phyloP scores from a whole-genome alignment of 2,329 filamentous ascomycete species.

The Fonsecaea nubica region DNA sequence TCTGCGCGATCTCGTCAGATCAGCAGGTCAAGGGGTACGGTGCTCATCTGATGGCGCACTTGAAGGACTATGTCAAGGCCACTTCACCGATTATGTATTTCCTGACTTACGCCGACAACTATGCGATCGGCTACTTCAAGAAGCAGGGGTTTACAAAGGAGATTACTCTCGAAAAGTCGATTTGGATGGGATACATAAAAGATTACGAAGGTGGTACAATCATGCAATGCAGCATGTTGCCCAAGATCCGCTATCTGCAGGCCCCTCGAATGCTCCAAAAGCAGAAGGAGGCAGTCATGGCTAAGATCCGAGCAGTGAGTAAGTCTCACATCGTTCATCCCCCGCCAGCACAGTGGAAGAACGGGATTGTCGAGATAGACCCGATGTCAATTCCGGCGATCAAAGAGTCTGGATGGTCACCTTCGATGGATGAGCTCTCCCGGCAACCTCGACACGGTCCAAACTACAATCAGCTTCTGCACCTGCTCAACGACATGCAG shows the following conservation, averaged over 20 bases:
- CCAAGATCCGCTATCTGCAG: slow-evolving; percentile 92
- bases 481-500: slow-evolving; percentile 92
- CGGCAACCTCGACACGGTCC: slow-evolving; percentile 94
- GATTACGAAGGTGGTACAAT: slow-evolving; percentile 99
- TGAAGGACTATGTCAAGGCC: slow-evolving; percentile 98
- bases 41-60: slow-evolving; percentile 94
- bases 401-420: slow-evolving; percentile 90
- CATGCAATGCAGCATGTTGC: slow-evolving; percentile 99
- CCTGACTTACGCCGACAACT: slow-evolving; percentile 97
- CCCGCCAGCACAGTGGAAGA: slow-evolving; percentile 85
- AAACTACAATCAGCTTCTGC: slow-evolving; percentile 92
- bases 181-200: slow-evolving; percentile 99
- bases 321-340: slow-evolving; percentile 86
- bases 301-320: slow-evolving; percentile 91
- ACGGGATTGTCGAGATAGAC: slow-evolving; percentile 75
- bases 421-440: slow-evolving; percentile 96
- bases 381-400: slow-evolving; percentile 87
- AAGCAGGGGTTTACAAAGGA: slow-evolving; percentile 99
- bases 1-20: slow-evolving; percentile 95
- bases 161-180: slow-evolving; percentile 84
- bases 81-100: slow-evolving; percentile 98
- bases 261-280: slow-evolving; percentile 92
- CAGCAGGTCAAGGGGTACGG: slow-evolving; percentile 99
- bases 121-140: slow-evolving; percentile 98
- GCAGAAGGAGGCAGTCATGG: slow-evolving; percentile 93